Percentiles rank a stretch among this genome's conserved stretches.
phyloP scores from a whole-genome alignment of 2,329 filamentous ascomycete species.

The Pyrenophora seminiperda region DNA sequence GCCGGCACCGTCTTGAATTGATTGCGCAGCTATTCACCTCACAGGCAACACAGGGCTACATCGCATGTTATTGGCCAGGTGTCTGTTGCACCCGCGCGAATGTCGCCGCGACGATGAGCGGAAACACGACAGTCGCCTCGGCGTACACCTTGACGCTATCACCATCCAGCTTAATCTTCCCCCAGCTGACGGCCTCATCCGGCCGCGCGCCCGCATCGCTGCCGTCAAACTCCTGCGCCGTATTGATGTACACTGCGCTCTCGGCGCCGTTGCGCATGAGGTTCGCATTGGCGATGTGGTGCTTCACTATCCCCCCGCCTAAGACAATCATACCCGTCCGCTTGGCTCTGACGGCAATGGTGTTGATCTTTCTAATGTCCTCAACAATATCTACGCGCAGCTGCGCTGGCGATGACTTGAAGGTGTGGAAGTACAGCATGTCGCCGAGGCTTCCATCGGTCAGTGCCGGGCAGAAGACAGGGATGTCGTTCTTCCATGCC shows the following conservation, averaged over 20 bases:
- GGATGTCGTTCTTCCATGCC: constrained; percentile 96
- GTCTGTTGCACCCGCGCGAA: constrained; percentile 56
- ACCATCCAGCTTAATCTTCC: constrained; percentile 90
- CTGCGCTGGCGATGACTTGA: constrained; percentile 80
- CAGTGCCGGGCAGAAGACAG: constrained; percentile 93
- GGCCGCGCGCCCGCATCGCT: constrained; percentile 94
- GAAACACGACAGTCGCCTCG: constrained; percentile 70
- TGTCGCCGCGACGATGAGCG: constrained; percentile 69
- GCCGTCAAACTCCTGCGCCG: constrained; percentile 94
- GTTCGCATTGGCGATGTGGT: constrained; percentile 97
- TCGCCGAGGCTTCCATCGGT: constrained; percentile 95
- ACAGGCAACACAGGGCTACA: background rate
- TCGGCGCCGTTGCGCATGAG: constrained; percentile 98
- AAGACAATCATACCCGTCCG: constrained; percentile 93
- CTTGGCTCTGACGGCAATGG: constrained; percentile 83
- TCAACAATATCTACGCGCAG: constrained; percentile 89
- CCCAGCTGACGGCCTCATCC: constrained; percentile 97
- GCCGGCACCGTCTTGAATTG: background rate
- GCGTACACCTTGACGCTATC: constrained; percentile 84
- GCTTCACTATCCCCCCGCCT: constrained; percentile 93
- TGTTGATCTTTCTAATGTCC: constrained; percentile 92
- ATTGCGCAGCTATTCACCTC: constrained; percentile 3
- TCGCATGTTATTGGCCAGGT: constrained; percentile 1
- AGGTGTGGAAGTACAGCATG: constrained; percentile 99
- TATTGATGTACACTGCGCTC: constrained; percentile 97